These are phyloP conservation scores for Camelina neglecta DNA, from an alignment of 345 rosid species.

Conservation along the genomic window DNA sequence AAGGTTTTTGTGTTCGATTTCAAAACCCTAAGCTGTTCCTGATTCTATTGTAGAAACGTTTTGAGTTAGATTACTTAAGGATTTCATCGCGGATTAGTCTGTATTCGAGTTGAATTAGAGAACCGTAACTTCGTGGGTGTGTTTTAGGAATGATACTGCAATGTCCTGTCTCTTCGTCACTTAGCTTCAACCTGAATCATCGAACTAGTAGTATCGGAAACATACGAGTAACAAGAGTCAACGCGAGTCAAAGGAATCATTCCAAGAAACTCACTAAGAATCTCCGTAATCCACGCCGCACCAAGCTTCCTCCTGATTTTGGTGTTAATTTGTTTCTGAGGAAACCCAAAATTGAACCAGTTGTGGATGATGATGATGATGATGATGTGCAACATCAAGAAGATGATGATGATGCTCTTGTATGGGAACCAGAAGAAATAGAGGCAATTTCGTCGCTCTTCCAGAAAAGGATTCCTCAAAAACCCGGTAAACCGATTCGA, in stretches of 20 bases:
- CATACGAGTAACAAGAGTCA: slow-evolving; percentile 17
- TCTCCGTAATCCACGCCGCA: slow-evolving; percentile 65
- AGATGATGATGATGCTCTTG: slow-evolving; percentile 34
- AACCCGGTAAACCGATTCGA: slow-evolving; percentile 58
- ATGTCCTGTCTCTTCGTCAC: slow-evolving; percentile 29
- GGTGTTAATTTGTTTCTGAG: slow-evolving; percentile 81
- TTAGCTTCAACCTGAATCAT: slow-evolving; percentile 34
- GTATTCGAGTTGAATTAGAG: neutral
- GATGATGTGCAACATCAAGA: slow-evolving; percentile 41
- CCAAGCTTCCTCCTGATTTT: slow-evolving; percentile 81
- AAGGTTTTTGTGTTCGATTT: slow-evolving; percentile 20
- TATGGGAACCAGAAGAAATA: slow-evolving; percentile 74
- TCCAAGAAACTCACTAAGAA: slow-evolving; percentile 63
- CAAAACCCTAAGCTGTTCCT: slow-evolving; percentile 26
- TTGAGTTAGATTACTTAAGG: slow-evolving; percentile 8
- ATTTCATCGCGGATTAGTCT: neutral
- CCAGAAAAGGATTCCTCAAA: slow-evolving; percentile 76
- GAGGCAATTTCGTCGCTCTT: slow-evolving; percentile 85
- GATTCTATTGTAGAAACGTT: slow-evolving; percentile 5
- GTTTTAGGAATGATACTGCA: slow-evolving; percentile 31
- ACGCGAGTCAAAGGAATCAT: slow-evolving; percentile 42
- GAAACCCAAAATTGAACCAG: slow-evolving; percentile 48
- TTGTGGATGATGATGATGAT: slow-evolving; percentile 2
- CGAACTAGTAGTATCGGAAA: neutral
- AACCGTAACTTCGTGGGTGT: neutral